Evolutionary conservation across 1,139 yeast genomes (phyloP), one percentile per base, ranked within the genome.

Genomic region (Meyerozyma carpophila): DNA sequence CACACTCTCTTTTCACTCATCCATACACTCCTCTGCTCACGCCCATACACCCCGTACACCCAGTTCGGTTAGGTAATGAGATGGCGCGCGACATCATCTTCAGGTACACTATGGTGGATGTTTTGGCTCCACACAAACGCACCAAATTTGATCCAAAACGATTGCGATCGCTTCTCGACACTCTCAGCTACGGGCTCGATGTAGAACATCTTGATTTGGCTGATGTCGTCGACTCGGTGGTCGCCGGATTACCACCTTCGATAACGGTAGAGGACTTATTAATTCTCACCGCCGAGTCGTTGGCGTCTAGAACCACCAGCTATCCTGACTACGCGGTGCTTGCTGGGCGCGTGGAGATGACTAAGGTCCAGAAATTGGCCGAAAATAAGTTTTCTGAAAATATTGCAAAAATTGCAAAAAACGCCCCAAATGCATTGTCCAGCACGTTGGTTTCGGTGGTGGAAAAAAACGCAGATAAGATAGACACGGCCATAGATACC

Each of bases 251-350:
- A 6, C 79, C 82, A 0, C 61, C 56, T 4, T 47, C 47, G 9
- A 51, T 75, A 8, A 50, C 62, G 1, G 44, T 57, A 3, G 48
- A 58, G n/a, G 66, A 74, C 39, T 58, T 77, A 16, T 54, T 63
- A 37, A 68, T 65, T 11, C 60, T 71, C 36, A 57, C 66, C 1
- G 66, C 77, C 2, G 82, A 77, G 51, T 61, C 65, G 5, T 51
- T 71, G 28, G 82, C 82, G 1, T 61, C 76, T 2, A 58, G 69
- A 50, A 67, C 72, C 1, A 69, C 74, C 2, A 55, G 56, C 37
- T 78, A 77, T 51, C 78, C 78, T 4, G 77, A 75, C 46, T 72
- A 69, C 50, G 61, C 81, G 1, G 43, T 61, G 4, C 56, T 78
- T 39, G 82, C 81, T 0, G 79, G 81, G 0, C 58, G 79, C 45